Evolutionary conservation across 257 asterid genomes (phyloP).

Genomic region (Gardenia jasminoides): DNA sequence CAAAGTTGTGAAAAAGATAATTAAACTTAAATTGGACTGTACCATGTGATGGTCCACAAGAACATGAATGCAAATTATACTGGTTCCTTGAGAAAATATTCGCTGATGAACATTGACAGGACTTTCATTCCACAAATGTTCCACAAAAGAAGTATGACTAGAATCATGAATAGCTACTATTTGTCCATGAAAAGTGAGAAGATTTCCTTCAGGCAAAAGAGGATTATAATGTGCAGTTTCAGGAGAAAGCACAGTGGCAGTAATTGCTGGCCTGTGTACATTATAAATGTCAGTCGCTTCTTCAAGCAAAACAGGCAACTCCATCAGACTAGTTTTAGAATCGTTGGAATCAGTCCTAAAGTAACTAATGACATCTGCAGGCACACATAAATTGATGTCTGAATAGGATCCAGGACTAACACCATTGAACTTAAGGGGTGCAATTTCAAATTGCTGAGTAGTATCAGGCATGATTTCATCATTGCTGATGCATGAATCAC

Average conservation of each 20-base stretch:
- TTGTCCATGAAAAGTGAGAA: constrained; percentile 58
- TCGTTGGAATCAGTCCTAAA: constrained; percentile 39
- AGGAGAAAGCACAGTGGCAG: constrained; percentile 33
- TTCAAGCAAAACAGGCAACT: constrained; percentile 28
- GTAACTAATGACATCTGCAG: constrained; percentile 40
- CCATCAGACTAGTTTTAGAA: constrained; percentile 19
- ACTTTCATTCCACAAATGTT: constrained; percentile 29
- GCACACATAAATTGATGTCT: constrained; percentile 46
- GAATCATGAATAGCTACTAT: constrained; percentile 60
- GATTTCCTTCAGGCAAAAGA: constrained; percentile 68
- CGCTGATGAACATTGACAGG: constrained; percentile 27
- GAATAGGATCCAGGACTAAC: constrained; percentile 31
- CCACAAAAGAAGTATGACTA: constrained; percentile 30
- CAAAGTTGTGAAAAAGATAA: constrained; percentile 15
- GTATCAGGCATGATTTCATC: constrained; percentile 30
- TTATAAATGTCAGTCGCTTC: constrained; percentile 28
- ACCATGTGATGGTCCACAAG: constrained; percentile 47
- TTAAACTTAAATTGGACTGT: constrained; percentile 19
- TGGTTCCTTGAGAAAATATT: constrained; percentile 40
- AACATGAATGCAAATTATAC: constrained; percentile 62
- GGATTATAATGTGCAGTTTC: constrained; percentile 33
- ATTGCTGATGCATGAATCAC: constrained; percentile 24
- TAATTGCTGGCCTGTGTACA: constrained; percentile 14
- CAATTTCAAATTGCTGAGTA: constrained; percentile 24
- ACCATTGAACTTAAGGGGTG: constrained; percentile 22